phyloP scores from a whole-genome alignment of 2,329 filamentous ascomycete species.

The Sclerotiophoma versabilis region DNA sequence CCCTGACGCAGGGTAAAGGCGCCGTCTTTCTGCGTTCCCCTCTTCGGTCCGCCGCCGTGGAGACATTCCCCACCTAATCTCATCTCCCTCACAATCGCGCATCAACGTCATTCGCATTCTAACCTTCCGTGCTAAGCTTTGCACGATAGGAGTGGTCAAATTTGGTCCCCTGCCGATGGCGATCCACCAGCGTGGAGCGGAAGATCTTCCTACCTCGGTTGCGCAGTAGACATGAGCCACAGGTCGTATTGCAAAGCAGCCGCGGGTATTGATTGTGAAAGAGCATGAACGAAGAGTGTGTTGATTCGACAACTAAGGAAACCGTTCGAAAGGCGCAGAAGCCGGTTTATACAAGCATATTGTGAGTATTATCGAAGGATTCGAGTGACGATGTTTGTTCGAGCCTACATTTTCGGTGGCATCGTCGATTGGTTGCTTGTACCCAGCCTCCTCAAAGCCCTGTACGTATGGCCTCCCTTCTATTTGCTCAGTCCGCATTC shows the following conservation, averaged over 20 bases:
- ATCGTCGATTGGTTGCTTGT: slow-evolving; percentile 6
- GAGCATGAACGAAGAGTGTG: background rate
- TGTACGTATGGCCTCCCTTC: background rate
- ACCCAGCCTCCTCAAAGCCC: background rate
- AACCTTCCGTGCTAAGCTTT: slow-evolving; percentile 5
- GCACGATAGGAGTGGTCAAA: slow-evolving; percentile 10
- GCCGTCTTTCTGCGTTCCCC: slow-evolving; percentile 9
- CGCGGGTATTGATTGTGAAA: background rate
- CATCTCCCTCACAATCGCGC: slow-evolving; percentile 3
- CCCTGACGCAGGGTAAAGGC: slow-evolving; percentile 14
- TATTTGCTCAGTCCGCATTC: slow-evolving; percentile 10
- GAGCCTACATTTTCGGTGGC: background rate
- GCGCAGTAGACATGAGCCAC: background rate
- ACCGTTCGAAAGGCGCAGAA: slow-evolving; percentile 7
- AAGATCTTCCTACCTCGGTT: slow-evolving; percentile 9
- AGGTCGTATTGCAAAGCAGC: slow-evolving; percentile 3
- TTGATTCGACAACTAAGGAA: background rate
- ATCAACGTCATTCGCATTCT: slow-evolving; percentile 22
- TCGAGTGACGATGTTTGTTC: background rate
- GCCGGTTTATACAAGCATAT: slow-evolving; percentile 11
- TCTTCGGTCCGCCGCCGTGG: slow-evolving; percentile 8
- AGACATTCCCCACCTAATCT: slow-evolving; percentile 1
- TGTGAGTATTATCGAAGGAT: background rate
- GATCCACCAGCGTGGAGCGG: slow-evolving; percentile 1
- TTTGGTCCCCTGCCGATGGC: background rate